Conservation (phyloP, 768 basidiomycete species). For the Phaeolepiota aurea region DNA sequence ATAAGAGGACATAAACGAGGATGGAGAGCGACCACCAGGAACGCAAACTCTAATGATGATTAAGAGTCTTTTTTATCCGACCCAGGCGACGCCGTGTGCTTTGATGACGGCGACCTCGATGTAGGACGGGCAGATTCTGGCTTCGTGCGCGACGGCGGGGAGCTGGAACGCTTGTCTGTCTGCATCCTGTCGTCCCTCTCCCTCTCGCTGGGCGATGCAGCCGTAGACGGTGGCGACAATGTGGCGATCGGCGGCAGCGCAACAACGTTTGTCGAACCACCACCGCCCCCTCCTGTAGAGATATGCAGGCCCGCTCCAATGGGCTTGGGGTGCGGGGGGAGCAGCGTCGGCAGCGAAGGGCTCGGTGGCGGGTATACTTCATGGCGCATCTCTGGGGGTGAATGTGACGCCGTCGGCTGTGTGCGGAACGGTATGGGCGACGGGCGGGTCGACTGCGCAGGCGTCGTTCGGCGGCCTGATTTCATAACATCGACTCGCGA, state of each 20-base stretch:
- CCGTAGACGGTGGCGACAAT: slow-evolving; percentile 51
- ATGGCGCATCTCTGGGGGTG: slow-evolving; percentile 53
- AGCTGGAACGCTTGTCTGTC: slow-evolving; percentile 40
- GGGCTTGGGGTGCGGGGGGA: slow-evolving; percentile 72
- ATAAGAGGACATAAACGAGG: too few relatives aligned
- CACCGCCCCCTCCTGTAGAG: slow-evolving; percentile 11
- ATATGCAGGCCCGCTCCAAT: slow-evolving; percentile 45
- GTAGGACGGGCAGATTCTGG: slow-evolving; percentile 41
- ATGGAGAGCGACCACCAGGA: too few relatives aligned
- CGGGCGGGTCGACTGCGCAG: slow-evolving; percentile 51
- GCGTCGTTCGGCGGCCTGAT: slow-evolving; percentile 40
- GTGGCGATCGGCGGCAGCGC: slow-evolving; percentile 67
- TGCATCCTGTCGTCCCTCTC: slow-evolving; percentile 49
- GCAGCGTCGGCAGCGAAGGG: slow-evolving; percentile 48
- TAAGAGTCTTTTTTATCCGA: slow-evolving; percentile 33
- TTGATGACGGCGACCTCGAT: slow-evolving; percentile 42
- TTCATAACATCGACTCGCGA: slow-evolving; percentile 47
- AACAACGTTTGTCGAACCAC: slow-evolving; percentile 20
- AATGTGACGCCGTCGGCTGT: slow-evolving; percentile 60
- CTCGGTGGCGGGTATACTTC: slow-evolving; percentile 40
- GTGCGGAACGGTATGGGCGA: slow-evolving; percentile 71
- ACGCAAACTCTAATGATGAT: too few relatives aligned
- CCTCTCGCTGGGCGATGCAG: slow-evolving; percentile 33
- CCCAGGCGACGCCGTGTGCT: slow-evolving; percentile 48
- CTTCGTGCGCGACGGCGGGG: slow-evolving; percentile 46